Evolutionary conservation across 257 asterid species (phyloP).

Genomic region (Haberlea rhodopensis): DNA sequence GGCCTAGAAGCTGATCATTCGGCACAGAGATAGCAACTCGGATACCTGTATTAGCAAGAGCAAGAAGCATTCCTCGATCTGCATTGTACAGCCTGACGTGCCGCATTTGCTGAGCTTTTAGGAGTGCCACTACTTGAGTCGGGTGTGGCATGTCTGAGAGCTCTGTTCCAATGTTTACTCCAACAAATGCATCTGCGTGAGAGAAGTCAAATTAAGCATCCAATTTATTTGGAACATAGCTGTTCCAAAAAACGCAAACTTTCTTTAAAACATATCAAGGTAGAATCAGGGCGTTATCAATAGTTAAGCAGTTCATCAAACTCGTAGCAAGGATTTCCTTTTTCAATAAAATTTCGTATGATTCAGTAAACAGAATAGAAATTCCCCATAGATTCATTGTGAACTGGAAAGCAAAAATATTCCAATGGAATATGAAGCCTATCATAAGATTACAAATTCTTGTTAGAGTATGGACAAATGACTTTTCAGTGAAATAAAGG

Average conservation of each 20-base stretch:
- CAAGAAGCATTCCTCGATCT: slow-evolving; percentile 79
- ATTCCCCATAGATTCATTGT: too few species aligned
- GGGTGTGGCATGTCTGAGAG: slow-evolving; percentile 88
- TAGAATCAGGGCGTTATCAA: not conserved
- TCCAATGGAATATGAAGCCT: not conserved
- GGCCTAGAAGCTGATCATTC: slow-evolving; percentile 67
- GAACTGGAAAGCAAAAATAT: slow-evolving; percentile 4
- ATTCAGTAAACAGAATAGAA: too few species aligned
- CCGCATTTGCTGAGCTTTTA: slow-evolving; percentile 66
- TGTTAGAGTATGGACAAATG: slow-evolving; percentile 12
- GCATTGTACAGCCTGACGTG: slow-evolving; percentile 67
- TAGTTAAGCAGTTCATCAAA: not conserved
- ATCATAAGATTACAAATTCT: not conserved
- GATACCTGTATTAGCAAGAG: slow-evolving; percentile 80
- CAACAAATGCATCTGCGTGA: slow-evolving; percentile 56
- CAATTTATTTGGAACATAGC: not conserved
- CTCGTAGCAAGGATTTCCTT: too few species aligned
- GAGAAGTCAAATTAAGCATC: slow-evolving; percentile 1
- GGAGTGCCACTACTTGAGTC: slow-evolving; percentile 81
- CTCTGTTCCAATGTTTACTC: slow-evolving; percentile 76
- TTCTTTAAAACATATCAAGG: not conserved
- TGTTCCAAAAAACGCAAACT: not conserved
- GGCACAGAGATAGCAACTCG: slow-evolving; percentile 64
- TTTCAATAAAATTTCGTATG: too few species aligned
- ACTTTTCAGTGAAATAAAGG: slow-evolving; percentile 13